Evolutionary conservation across 2,329 filamentous ascomycete species (phyloP).

Genomic region (Waltergamsia citrina): DNA sequence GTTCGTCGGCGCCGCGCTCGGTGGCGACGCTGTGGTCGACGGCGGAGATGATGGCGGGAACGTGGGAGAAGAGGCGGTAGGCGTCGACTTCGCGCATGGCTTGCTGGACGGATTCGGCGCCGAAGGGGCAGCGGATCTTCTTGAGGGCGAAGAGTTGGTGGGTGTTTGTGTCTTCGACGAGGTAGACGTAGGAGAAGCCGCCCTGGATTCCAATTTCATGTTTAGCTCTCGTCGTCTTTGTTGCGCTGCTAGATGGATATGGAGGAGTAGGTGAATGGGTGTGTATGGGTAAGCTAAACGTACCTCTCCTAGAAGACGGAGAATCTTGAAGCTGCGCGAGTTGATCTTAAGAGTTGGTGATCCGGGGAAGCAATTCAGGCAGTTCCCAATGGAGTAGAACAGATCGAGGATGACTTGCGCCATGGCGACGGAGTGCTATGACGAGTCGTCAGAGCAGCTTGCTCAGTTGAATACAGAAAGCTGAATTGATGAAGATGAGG

Average conservation of each 20-base stretch:
- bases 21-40: constrained; percentile 75
- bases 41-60: constrained; percentile 77
- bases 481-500: too few relatives aligned
- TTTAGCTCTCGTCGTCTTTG: too few relatives aligned
- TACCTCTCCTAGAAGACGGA: constrained; percentile 87
- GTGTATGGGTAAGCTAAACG: constrained; percentile 10
- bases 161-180: constrained; percentile 82
- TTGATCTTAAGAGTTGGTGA: constrained; percentile 95
- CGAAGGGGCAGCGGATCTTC: constrained; percentile 98
- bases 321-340: constrained; percentile 87
- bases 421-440: constrained; percentile 52
- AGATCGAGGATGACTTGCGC: constrained; percentile 80
- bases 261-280: too few relatives aligned
- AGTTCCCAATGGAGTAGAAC: constrained; percentile 86
- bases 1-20: constrained; percentile 54
- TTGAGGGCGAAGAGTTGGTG: constrained; percentile 89
- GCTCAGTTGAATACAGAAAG: too few relatives aligned
- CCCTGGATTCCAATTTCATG: too few relatives aligned
- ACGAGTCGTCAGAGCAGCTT: too few relatives aligned
- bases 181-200: constrained; percentile 97
- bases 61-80: constrained; percentile 78
- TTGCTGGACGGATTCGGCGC: constrained; percentile 87
- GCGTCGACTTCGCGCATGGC: constrained; percentile 97
- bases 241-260: too few relatives aligned
- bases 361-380: constrained; percentile 91